Conservation (phyloP, 2,329 filamentous ascomycete species). For the Xylariaceae sp. region DNA sequence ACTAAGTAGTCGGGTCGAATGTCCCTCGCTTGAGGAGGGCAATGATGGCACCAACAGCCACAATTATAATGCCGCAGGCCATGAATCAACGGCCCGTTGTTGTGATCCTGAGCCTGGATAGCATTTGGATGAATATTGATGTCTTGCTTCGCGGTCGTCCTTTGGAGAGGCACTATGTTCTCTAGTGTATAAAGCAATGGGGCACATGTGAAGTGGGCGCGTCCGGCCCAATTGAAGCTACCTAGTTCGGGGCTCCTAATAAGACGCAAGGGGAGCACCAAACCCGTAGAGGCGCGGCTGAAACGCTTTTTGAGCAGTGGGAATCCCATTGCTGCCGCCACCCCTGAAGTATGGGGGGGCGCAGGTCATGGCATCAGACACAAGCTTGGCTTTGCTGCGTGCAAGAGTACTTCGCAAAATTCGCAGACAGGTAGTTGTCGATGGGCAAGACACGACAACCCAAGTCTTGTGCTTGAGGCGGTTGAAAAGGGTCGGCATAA, state of each 20-base stretch:
- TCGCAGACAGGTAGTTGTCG: slow-evolving; percentile 36
- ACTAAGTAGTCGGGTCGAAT: no score
- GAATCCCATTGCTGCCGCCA: slow-evolving; percentile 47
- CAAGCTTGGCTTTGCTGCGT: slow-evolving; percentile 51
- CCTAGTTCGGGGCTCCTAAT: not conserved
- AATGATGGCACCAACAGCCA: no score
- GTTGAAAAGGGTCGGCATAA: slow-evolving; percentile 35
- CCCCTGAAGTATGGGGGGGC: slow-evolving; percentile 38
- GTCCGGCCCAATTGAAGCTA: no score
- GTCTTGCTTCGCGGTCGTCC: no score
- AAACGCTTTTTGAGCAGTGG: slow-evolving; percentile 49
- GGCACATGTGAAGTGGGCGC: no score
- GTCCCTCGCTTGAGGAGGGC: no score
- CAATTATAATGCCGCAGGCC: no score
- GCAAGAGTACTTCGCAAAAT: slow-evolving; percentile 50
- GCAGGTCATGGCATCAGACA: slow-evolving; percentile 51
- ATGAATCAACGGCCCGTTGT: no score
- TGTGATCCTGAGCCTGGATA: no score
- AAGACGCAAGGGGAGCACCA: slow-evolving; percentile 18
- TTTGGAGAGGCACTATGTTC: no score
- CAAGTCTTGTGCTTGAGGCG: slow-evolving; percentile 35
- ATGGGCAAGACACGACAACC: slow-evolving; percentile 39
- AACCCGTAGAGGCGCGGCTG: slow-evolving; percentile 41
- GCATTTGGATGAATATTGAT: no score
- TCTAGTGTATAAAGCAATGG: no score